Evolutionary conservation across 768 basidiomycete genomes (phyloP).

Genomic region (Tylopilus rubrobrunneus): DNA sequence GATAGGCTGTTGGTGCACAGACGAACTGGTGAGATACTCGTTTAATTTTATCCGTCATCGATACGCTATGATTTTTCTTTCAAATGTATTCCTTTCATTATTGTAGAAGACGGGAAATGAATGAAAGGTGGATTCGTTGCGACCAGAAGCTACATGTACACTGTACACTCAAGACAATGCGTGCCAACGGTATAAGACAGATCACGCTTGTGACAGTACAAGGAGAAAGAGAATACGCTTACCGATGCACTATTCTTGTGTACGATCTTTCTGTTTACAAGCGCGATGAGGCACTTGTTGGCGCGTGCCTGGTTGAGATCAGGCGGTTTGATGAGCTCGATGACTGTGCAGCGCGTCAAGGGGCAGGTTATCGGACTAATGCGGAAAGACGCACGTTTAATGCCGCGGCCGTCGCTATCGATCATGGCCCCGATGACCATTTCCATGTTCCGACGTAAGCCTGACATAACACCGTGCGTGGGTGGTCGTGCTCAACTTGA

Average conservation of each 20-base stretch:
- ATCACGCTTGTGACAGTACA: neutral
- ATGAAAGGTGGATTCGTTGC: neutral
- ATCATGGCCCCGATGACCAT: constrained; percentile 73
- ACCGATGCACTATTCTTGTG: constrained; percentile 68
- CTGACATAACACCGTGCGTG: constrained; percentile 35
- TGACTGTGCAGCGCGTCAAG: constrained; percentile 44
- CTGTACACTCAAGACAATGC: constrained; percentile 37
- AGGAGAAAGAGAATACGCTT: constrained; percentile 12
- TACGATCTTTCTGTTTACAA: constrained; percentile 84
- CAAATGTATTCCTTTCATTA: constrained; percentile 8
- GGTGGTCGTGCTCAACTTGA: too few species aligned
- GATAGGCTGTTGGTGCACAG: constrained; percentile 64
- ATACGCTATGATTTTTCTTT: neutral
- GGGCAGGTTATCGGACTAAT: neutral
- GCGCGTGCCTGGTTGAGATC: constrained; percentile 88
- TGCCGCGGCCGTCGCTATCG: constrained; percentile 54
- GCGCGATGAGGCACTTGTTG: constrained; percentile 89
- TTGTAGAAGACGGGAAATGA: constrained; percentile 8
- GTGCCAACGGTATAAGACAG: constrained; percentile 68
- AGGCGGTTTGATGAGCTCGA: constrained; percentile 72
- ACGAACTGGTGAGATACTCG: constrained; percentile 43
- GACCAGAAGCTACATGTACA: too few species aligned
- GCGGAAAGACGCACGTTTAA: constrained; percentile 50
- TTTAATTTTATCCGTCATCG: neutral
- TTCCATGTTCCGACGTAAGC: constrained; percentile 75